Evolutionary conservation across 768 basidiomycete genomes (phyloP).

Genomic region (Leccinum boreale): DNA sequence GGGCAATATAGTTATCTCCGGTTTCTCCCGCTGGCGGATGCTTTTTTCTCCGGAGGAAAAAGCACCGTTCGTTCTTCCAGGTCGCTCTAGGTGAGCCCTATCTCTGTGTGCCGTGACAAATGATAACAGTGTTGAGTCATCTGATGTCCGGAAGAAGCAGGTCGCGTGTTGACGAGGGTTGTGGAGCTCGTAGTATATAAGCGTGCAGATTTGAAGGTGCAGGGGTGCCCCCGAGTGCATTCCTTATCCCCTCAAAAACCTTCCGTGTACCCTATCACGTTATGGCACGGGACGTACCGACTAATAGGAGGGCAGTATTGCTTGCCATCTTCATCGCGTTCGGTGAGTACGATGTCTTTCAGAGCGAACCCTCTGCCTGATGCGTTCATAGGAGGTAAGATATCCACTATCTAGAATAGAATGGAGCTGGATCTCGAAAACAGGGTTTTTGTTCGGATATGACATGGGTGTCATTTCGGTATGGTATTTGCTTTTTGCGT

Average conservation of each 20-base stretch:
- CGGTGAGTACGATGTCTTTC: constrained; percentile 39
- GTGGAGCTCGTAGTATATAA: constrained; percentile 10
- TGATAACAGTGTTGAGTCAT: constrained; percentile 9
- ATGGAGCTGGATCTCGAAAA: neutral
- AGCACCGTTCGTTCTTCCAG: neutral
- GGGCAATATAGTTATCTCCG: neutral
- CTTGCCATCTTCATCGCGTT: constrained; percentile 73
- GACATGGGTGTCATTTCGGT: constrained; percentile 78
- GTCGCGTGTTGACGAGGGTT: neutral
- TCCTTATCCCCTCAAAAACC: neutral
- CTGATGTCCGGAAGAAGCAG: constrained; percentile 10
- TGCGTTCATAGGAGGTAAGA: constrained; percentile 19
- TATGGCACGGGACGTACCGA: constrained; percentile 47
- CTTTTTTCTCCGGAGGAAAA: neutral
- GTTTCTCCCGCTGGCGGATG: neutral
- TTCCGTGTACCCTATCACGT: neutral
- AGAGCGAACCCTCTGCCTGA: neutral
- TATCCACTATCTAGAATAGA: neutral
- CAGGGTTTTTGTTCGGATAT: constrained; percentile 68
- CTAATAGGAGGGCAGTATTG: constrained; percentile 60
- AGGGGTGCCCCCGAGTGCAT: neutral
- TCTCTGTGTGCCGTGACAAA: constrained; percentile 6
- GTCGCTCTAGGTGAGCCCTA: neutral
- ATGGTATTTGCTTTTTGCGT: constrained; percentile 14
- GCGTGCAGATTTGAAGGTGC: neutral